A percentile compares a stretch with the other conserved stretches of the same genome.
Evolutionary conservation across 495 filamentous ascomycete genomes (phyloP).

Genomic region (Podospora didyma): DNA sequence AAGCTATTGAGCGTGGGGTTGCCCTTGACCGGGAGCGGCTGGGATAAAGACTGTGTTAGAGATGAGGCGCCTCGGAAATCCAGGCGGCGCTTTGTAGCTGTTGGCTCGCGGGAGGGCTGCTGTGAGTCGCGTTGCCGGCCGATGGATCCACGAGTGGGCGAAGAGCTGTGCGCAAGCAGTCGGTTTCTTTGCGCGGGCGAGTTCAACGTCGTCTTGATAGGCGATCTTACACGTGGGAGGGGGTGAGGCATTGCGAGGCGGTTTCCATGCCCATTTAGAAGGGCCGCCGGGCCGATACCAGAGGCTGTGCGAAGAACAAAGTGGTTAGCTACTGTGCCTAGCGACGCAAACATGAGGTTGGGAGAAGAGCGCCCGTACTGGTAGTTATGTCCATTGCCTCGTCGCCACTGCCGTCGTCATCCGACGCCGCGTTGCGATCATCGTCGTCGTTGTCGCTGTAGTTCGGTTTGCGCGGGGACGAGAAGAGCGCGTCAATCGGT

Average conservation of each 20-base stretch:
- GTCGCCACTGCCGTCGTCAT: constrained; percentile 25
- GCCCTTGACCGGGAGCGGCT: constrained; percentile 6
- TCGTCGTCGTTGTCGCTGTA: constrained; percentile 10
- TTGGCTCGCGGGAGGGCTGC: constrained; percentile 12
- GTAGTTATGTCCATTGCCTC: constrained; percentile 41
- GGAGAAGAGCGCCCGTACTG: constrained; percentile 21
- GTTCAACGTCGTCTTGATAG: constrained; percentile 52
- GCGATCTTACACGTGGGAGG: constrained; percentile 45
- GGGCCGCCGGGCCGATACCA: constrained; percentile 22
- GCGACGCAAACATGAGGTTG: not conserved
- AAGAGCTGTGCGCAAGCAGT: constrained; percentile 41
- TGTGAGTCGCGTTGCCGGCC: constrained; percentile 20
- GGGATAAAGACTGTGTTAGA: constrained; percentile 20
- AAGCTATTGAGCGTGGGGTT: not conserved
- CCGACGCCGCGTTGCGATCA: constrained; percentile 2
- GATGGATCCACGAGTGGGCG: constrained; percentile 31
- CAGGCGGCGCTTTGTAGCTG: constrained; percentile 29
- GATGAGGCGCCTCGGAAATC: constrained; percentile 33
- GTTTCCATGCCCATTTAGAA: constrained; percentile 29
- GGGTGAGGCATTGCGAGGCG: constrained; percentile 46
- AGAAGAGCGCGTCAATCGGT: constrained; percentile 78
- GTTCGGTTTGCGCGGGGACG: constrained; percentile 59
- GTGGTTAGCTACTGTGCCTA: not conserved
- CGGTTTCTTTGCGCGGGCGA: constrained; percentile 52
- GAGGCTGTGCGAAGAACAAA: not conserved